Conservation (phyloP, 2,329 filamentous ascomycete species). For the Cercospora berteroae region DNA sequence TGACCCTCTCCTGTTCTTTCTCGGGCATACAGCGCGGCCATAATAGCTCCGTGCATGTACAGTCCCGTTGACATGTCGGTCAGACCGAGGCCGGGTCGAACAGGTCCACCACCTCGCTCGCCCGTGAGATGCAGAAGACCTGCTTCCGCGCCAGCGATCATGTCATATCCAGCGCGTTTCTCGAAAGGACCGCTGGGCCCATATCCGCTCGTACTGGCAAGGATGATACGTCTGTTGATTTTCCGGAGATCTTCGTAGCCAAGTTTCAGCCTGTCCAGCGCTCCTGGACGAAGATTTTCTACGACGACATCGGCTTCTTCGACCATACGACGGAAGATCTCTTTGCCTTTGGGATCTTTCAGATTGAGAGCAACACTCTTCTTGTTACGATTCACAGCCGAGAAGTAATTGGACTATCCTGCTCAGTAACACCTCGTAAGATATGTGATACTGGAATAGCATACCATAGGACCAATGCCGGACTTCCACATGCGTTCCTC, state of each 20-base stretch:
- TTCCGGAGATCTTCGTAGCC: conserved; percentile 42
- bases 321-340: conserved; percentile 39
- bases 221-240: conserved; percentile 44
- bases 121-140: conserved; percentile 49
- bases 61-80: conserved; percentile 49
- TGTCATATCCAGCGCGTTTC: conserved; percentile 47
- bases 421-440: neutral
- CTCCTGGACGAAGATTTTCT: conserved; percentile 48
- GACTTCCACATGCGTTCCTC: conserved; percentile 31
- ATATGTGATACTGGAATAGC: neutral
- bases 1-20: conserved; percentile 43
- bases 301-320: conserved; percentile 43
- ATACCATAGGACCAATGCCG: conserved; percentile 22
- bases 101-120: conserved; percentile 42
- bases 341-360: conserved; percentile 40
- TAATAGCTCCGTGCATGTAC: conserved; percentile 48
- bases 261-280: conserved; percentile 43
- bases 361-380: conserved; percentile 42
- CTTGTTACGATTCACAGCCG: conserved; percentile 48
- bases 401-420: conserved; percentile 40
- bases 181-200: conserved; percentile 45
- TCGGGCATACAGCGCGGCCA: conserved; percentile 44
- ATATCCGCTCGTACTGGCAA: conserved; percentile 47
- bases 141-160: conserved; percentile 46
- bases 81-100: conserved; percentile 45